Conservation (phyloP, 306 rosid species). For the Delonix regia region DNA sequence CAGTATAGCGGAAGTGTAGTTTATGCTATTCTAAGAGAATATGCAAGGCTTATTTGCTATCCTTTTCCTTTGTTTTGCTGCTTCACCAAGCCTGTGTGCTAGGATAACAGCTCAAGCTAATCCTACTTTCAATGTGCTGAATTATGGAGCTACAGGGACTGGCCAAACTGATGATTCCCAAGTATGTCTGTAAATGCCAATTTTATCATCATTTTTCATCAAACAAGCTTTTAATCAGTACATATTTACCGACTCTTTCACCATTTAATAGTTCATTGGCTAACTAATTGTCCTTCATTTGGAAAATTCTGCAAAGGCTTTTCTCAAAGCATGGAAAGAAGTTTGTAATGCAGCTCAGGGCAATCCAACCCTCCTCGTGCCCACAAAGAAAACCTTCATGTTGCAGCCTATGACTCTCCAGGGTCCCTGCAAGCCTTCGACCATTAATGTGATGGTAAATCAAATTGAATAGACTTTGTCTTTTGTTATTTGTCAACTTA, state of each 20-base stretch:
- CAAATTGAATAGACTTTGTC: neutral
- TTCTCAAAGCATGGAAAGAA: constrained; percentile 55
- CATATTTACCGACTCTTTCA: no score
- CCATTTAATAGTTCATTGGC: neutral
- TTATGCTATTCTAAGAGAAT: neutral
- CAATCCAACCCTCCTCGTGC: constrained; percentile 42
- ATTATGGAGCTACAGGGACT: neutral
- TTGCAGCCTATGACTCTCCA: constrained; percentile 44
- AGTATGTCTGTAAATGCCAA: neutral
- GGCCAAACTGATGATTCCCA: neutral
- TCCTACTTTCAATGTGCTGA: neutral
- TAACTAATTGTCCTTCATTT: neutral
- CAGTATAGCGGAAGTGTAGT: no score
- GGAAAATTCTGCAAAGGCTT: constrained; percentile 46
- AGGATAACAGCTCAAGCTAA: neutral
- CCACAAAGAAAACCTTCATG: constrained; percentile 43
- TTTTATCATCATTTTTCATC: neutral
- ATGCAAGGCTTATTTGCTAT: neutral
- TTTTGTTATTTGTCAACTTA: neutral
- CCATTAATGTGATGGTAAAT: constrained; percentile 45
- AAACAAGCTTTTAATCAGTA: no score
- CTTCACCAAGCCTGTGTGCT: neutral
- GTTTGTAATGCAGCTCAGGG: constrained; percentile 37
- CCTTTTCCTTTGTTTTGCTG: neutral
- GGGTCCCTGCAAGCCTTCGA: constrained; percentile 59